Evolutionary conservation across 2,329 filamentous ascomycete species (phyloP).

Genomic region (Pseudocercospora fijiensis): DNA sequence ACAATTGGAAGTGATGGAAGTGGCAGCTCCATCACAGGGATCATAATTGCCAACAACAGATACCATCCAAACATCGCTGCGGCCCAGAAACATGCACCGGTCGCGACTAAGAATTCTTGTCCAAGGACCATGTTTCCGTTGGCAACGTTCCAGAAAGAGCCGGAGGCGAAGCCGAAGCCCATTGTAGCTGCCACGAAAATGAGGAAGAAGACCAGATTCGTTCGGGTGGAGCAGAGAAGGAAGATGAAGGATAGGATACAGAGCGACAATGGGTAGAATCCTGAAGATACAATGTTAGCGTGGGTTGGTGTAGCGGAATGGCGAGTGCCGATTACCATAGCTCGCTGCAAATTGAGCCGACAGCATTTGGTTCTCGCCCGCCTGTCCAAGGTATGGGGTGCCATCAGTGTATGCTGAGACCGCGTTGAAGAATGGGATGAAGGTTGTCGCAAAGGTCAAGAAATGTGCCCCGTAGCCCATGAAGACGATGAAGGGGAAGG

Average conservation of each 20-base stretch:
- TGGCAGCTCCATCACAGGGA: slow-evolving; percentile 27
- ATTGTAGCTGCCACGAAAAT: slow-evolving; percentile 29
- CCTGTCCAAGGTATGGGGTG: slow-evolving; percentile 21
- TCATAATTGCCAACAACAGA: slow-evolving; percentile 24
- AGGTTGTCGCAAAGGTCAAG: slow-evolving; percentile 23
- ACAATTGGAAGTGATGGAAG: slow-evolving; percentile 22
- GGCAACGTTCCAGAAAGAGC: slow-evolving; percentile 18
- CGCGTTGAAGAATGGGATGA: slow-evolving; percentile 25
- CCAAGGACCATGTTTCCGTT: slow-evolving; percentile 16
- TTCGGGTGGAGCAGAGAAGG: slow-evolving; percentile 25
- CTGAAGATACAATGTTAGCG: slow-evolving; percentile 10
- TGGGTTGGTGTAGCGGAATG: neutral
- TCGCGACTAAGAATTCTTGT: slow-evolving; percentile 17
- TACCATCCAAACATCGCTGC: slow-evolving; percentile 28
- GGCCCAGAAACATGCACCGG: slow-evolving; percentile 25
- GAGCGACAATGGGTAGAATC: slow-evolving; percentile 27
- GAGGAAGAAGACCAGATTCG: slow-evolving; percentile 28
- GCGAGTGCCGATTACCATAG: slow-evolving; percentile 18
- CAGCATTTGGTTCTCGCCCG: slow-evolving; percentile 14
- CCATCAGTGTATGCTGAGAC: slow-evolving; percentile 25
- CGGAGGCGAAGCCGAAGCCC: slow-evolving; percentile 24
- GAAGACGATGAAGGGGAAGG: slow-evolving; percentile 32
- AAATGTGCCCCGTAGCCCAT: slow-evolving; percentile 28
- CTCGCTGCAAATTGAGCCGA: slow-evolving; percentile 22
- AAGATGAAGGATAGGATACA: slow-evolving; percentile 32